These are phyloP conservation scores for Durio zibethinus DNA, from an alignment of 345 rosid genomes.

Conservation along the genomic window DNA sequence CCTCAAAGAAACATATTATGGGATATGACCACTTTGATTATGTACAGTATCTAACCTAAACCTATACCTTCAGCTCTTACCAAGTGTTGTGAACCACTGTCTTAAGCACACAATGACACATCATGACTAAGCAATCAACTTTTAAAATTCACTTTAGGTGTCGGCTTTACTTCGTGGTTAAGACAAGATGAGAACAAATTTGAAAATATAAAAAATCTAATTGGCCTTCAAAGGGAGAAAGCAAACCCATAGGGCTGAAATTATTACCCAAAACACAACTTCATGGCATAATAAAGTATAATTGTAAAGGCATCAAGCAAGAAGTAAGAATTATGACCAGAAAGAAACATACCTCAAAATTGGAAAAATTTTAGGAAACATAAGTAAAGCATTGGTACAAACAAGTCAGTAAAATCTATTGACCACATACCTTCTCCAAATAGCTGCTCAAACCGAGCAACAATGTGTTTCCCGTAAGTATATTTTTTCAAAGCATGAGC, in stretches of 20 bases:
- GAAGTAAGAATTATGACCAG: not conserved
- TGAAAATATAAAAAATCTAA: not conserved
- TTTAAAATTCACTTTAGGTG: not conserved
- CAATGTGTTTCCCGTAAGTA: constrained; percentile 77
- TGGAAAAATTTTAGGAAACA: not conserved
- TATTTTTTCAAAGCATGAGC: constrained; percentile 65
- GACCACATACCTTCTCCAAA: constrained; percentile 45
- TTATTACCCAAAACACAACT: not conserved
- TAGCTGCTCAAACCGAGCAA: constrained; percentile 58
- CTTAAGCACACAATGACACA: not conserved
- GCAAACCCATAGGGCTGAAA: not conserved
- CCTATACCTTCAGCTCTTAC: not conserved
- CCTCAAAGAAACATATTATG: not conserved
- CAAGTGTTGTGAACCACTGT: not conserved
- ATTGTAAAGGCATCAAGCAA: not conserved
- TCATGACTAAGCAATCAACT: not conserved
- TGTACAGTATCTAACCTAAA: not conserved
- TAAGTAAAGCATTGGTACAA: not conserved
- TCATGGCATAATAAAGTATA: not conserved
- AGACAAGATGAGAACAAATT: not conserved
- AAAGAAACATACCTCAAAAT: not conserved
- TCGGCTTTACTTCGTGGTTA: not conserved
- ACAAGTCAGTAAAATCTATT: not conserved
- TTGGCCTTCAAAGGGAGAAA: not conserved
- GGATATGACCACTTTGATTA: not conserved